phyloP scores from a whole-genome alignment of 2,329 filamentous ascomycete genomes.

The Paecilomyces dactylethromorphus region DNA sequence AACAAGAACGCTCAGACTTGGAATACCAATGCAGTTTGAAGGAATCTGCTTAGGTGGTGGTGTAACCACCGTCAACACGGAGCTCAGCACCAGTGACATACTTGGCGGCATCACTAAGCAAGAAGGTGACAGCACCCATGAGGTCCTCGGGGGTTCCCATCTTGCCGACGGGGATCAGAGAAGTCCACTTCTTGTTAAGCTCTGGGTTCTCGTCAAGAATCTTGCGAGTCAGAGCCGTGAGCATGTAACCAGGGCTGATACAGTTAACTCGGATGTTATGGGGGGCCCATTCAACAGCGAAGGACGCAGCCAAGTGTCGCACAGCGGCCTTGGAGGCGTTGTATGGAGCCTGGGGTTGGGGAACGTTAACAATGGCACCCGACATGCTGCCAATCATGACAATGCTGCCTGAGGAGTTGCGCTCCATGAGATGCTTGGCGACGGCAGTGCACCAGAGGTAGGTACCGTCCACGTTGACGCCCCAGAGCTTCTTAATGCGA shows the following conservation, averaged over 20 bases:
- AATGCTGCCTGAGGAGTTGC: constrained; percentile 73
- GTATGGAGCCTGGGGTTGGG: constrained; percentile 88
- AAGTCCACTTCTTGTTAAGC: constrained; percentile 83
- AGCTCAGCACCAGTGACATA: constrained; percentile 73
- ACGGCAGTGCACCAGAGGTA: constrained; percentile 81
- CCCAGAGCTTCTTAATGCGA: constrained; percentile 87
- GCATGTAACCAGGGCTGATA: constrained; percentile 93
- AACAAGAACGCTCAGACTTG: not conserved
- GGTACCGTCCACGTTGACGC: constrained; percentile 87
- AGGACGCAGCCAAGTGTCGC: constrained; percentile 74
- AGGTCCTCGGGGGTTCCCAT: constrained; percentile 90
- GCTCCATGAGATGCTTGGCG: constrained; percentile 81
- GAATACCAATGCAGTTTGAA: not conserved
- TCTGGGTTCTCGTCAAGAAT: constrained; percentile 91
- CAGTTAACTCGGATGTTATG: constrained; percentile 88
- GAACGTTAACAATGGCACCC: constrained; percentile 87
- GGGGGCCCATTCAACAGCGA: constrained; percentile 91
- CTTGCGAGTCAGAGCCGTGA: constrained; percentile 89
- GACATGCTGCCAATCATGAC: constrained; percentile 97
- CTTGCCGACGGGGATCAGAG: constrained; percentile 83
- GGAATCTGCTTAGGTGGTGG: constrained; percentile 55
- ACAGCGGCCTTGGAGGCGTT: constrained; percentile 92
- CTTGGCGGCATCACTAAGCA: constrained; percentile 69
- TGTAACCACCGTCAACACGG: constrained; percentile 82
- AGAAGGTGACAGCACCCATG: constrained; percentile 85